Conservation (phyloP, 129 eudicot species). For the Artemisia tridentata region DNA sequence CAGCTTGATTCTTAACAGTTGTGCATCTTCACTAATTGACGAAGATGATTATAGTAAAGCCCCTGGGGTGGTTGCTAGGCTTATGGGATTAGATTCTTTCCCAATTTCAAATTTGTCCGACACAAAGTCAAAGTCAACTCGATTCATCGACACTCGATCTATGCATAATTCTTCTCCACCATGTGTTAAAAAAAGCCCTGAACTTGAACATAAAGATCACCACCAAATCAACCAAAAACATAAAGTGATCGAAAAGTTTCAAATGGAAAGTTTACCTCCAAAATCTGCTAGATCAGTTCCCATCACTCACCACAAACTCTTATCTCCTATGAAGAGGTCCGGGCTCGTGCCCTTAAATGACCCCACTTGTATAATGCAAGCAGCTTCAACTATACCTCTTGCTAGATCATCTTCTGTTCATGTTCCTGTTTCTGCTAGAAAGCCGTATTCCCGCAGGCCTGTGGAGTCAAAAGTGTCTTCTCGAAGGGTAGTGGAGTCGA, state of each 20-base stretch:
- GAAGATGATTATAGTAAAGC: slow-evolving; percentile 61
- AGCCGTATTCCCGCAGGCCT: slow-evolving; percentile 35
- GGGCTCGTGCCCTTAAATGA: slow-evolving; percentile 47
- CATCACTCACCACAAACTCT: slow-evolving; percentile 61
- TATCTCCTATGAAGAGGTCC: slow-evolving; percentile 65
- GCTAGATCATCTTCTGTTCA: slow-evolving; percentile 55
- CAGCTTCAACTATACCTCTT: slow-evolving; percentile 53
- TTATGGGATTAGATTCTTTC: slow-evolving; percentile 87
- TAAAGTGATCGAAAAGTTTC: slow-evolving; percentile 69
- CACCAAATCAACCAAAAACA: slow-evolving; percentile 36
- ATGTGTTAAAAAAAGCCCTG: slow-evolving; percentile 2
- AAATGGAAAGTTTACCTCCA: slow-evolving; percentile 64
- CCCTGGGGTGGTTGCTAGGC: slow-evolving; percentile 85
- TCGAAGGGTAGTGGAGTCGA: slow-evolving; percentile 45
- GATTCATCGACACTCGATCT: slow-evolving; percentile 42
- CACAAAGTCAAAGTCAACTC: slow-evolving; percentile 40
- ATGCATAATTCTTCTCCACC: not conserved
- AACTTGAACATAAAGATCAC: slow-evolving; percentile 27
- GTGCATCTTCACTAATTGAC: slow-evolving; percentile 68
- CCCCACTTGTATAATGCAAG: slow-evolving; percentile 63
- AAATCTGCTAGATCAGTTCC: slow-evolving; percentile 72
- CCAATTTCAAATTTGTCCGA: slow-evolving; percentile 56
- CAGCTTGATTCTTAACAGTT: slow-evolving; percentile 52
- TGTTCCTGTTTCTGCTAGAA: slow-evolving; percentile 51
- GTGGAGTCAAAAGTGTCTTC: slow-evolving; percentile 48